A percentile compares a stretch with the other conserved stretches of the same genome.
These are phyloP conservation scores for Komagataella phaffii DNA, from an alignment of 805 yeast genomes.

Conservation along the genomic window DNA sequence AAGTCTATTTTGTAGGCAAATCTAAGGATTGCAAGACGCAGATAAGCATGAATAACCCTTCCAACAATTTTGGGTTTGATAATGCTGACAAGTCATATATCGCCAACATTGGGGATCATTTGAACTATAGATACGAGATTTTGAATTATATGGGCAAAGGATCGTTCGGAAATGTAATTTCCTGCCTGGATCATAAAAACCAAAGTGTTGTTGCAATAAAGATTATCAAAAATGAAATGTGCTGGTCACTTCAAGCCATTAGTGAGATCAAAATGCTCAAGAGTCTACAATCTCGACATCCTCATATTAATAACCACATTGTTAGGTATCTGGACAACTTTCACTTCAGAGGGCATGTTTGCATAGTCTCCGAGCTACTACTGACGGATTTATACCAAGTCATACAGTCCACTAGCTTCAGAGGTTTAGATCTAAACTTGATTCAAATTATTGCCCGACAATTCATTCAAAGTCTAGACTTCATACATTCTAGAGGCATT, in stretches of 20 bases:
- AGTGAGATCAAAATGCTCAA: slow-evolving; percentile 62
- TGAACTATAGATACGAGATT: slow-evolving; percentile 63
- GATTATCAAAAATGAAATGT: slow-evolving; percentile 58
- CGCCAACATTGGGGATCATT: slow-evolving; percentile 48
- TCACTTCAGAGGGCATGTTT: slow-evolving; percentile 70
- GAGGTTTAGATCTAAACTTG: slow-evolving; percentile 30
- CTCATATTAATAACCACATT: slow-evolving; percentile 16
- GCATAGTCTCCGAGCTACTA: slow-evolving; percentile 64
- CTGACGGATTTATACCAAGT: slow-evolving; percentile 54
- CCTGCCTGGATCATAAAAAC: slow-evolving; percentile 51
- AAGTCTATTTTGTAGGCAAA: slow-evolving; percentile 38
- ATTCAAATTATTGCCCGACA: slow-evolving; percentile 36
- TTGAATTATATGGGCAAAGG: slow-evolving; percentile 55
- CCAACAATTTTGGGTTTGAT: slow-evolving; percentile 56
- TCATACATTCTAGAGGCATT: slow-evolving; percentile 39
- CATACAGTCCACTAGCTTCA: slow-evolving; percentile 32
- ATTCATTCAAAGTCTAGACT: slow-evolving; percentile 44
- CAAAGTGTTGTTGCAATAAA: slow-evolving; percentile 51
- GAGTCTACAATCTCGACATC: slow-evolving; percentile 18
- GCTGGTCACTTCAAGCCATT: slow-evolving; percentile 67
- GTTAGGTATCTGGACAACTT: slow-evolving; percentile 55
- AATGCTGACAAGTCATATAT: slow-evolving; percentile 53
- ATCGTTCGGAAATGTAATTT: slow-evolving; percentile 68
- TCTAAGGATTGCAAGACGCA: slow-evolving; percentile 10
- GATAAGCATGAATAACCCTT: slow-evolving; percentile 23